Evolutionary conservation across 202 grass and related monocot genomes (phyloP), one percentile per base, ranked within the genome.

Genomic region (Brachypodium distachyon): DNA sequence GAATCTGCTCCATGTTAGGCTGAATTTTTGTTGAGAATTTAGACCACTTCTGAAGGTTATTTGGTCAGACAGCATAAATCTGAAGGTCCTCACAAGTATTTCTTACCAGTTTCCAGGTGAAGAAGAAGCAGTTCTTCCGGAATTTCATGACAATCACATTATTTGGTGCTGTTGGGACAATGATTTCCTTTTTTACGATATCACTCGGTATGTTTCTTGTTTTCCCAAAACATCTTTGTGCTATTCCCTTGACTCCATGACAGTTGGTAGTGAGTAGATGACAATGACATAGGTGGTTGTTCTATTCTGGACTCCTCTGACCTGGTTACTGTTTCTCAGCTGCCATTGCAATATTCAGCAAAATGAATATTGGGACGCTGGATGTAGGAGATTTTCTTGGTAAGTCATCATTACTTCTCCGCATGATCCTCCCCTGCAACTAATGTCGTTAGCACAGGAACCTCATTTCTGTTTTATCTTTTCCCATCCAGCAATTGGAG

Each of bases 121-220:
- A 99, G 83, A 99, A 99, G 87, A 99, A 99, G 74, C 87, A 96
- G 25, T 99, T 99, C 78, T 99, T 99, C 70, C 71, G 89, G 70
- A 99, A 99, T 76, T 99, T 99, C 67, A 93, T 99, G 70, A 99
- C 96, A 43, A 99, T 99, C 54, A 87, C 82, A 31, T 77, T 99
- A 59, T 99, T 99, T 76, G 96, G 96, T 36, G 96, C 87, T 3
- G 41, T 99, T 34, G 96, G 96, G 52, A 99, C 96, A 67, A 69
- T 99, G 68, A 99, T 99, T 13, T 99, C 96, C 55, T 99, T 99
- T 59, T 90, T 90, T 83, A 92, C 85, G 2, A 95, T 99, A 70
- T 90, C 96, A 70, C 16, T 96, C 5, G 72, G 96, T 99, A 95
- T 27, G 87, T 78, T 49, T 9, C 68, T 53, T n/a, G n/a, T 23